phyloP scores from a whole-genome alignment of 2,329 filamentous ascomycete species.

The Aspergillus persii region DNA sequence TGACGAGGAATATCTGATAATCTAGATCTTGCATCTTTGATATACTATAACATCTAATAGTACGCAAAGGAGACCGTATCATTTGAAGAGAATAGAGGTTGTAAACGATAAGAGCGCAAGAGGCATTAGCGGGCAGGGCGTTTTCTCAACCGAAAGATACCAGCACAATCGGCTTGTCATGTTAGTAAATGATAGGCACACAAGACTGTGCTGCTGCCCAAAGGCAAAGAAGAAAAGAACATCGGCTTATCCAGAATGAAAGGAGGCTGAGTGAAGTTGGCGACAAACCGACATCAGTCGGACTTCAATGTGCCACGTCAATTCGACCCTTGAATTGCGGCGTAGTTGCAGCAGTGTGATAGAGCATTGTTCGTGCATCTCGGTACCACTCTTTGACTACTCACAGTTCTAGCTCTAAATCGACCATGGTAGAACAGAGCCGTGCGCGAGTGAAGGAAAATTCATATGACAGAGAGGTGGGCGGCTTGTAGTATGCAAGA shows the following conservation, averaged over 20 bases:
- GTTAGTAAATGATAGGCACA: neutral
- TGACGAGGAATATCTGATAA: no score
- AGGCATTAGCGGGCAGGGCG: neutral
- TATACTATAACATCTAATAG: no score
- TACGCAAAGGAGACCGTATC: no score
- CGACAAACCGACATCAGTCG: neutral
- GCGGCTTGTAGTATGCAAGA: neutral
- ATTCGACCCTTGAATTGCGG: constrained; percentile 7
- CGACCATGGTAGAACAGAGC: neutral
- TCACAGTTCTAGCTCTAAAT: neutral
- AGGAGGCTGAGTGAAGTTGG: neutral
- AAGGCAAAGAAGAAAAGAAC: neutral
- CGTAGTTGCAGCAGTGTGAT: constrained; percentile 13
- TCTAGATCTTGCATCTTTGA: no score
- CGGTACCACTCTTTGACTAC: constrained; percentile 7
- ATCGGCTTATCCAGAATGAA: neutral
- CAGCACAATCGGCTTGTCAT: neutral
- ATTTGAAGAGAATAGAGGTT: neutral
- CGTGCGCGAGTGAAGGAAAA: neutral
- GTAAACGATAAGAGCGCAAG: neutral
- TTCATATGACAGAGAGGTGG: neutral
- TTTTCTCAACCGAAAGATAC: neutral
- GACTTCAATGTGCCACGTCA: constrained; percentile 19
- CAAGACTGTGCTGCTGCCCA: neutral
- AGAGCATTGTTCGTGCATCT: constrained; percentile 13